Percentiles rank a stretch among this genome's conserved stretches.
Evolutionary conservation across 2,329 filamentous ascomycete species (phyloP).

Genomic region (Volutella citrinella): DNA sequence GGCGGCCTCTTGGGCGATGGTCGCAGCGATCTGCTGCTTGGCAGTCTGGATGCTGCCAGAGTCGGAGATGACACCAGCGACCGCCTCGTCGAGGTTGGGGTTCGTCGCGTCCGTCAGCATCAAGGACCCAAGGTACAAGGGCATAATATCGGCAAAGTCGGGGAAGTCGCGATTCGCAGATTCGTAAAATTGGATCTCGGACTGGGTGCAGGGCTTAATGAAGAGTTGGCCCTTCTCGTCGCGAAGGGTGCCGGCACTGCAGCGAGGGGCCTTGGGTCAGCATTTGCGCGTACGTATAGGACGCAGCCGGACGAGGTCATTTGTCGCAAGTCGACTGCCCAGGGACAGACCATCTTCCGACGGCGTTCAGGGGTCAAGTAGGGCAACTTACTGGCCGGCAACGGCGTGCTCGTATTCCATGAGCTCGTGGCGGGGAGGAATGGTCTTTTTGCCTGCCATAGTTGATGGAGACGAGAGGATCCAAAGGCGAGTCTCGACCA

Average conservation of each 20-base stretch:
- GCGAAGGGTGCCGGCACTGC: slow-evolving; percentile 84
- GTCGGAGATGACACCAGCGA: slow-evolving; percentile 42
- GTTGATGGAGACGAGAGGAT: too few species aligned
- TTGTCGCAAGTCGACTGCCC: too few species aligned
- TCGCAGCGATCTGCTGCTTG: slow-evolving; percentile 31
- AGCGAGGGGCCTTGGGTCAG: slow-evolving; percentile 12
- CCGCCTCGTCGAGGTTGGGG: slow-evolving; percentile 45
- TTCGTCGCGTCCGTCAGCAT: slow-evolving; percentile 58
- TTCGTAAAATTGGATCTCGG: slow-evolving; percentile 90
- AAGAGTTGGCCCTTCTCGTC: slow-evolving; percentile 81
- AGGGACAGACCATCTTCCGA: too few species aligned
- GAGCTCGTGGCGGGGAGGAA: slow-evolving; percentile 60
- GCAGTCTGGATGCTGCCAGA: slow-evolving; percentile 29
- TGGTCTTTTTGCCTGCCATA: slow-evolving; percentile 29
- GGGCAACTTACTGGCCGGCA: slow-evolving; percentile 72
- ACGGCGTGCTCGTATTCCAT: slow-evolving; percentile 72
- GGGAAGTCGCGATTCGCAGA: slow-evolving; percentile 62
- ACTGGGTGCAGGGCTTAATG: slow-evolving; percentile 86
- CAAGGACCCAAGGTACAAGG: slow-evolving; percentile 79
- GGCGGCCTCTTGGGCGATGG: slow-evolving; percentile 32
- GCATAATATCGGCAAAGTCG: slow-evolving; percentile 77
- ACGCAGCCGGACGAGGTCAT: too few species aligned
- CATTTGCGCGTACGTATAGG: neutral
- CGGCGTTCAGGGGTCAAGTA: neutral
- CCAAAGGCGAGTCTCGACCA: too few species aligned